Conservation (phyloP, 2,329 filamentous ascomycete species). For the Penicillium sp. region DNA sequence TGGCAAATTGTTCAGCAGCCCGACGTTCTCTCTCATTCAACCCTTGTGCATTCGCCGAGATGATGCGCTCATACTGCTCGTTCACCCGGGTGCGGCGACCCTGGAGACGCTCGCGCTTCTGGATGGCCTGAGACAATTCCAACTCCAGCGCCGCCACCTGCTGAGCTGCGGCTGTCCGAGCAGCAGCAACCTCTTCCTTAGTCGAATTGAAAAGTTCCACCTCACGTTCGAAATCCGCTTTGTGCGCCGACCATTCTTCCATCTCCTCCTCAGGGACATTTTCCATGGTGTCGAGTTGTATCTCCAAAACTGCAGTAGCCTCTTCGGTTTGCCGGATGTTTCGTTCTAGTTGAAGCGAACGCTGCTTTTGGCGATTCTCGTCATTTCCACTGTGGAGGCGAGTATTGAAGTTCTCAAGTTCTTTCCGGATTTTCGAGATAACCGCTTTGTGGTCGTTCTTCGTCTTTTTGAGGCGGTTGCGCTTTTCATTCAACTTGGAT, state of each 20-base stretch:
- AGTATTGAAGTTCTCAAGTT: conserved; percentile 57
- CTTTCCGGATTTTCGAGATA: conserved; percentile 57
- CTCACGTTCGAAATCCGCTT: conserved; percentile 54
- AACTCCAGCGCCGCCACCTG: conserved; percentile 51
- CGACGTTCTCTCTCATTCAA: conserved; percentile 54
- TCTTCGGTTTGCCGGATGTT: conserved; percentile 63
- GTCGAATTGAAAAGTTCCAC: conserved; percentile 50
- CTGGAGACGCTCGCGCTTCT: conserved; percentile 60
- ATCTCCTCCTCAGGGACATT: conserved; percentile 57
- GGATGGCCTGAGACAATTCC: conserved; percentile 51
- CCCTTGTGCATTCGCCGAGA: conserved; percentile 56
- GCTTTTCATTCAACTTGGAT: conserved; percentile 57
- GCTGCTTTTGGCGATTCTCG: conserved; percentile 61
- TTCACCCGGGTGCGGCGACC: conserved; percentile 56
- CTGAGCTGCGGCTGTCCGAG: conserved; percentile 51
- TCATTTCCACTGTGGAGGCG: conserved; percentile 59
- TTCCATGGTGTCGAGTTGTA: conserved; percentile 54
- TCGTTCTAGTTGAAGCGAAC: conserved; percentile 60
- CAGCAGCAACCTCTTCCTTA: conserved; percentile 49
- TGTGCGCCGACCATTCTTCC: conserved; percentile 51
- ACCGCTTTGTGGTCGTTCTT: conserved; percentile 61
- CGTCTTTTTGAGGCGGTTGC: conserved; percentile 56
- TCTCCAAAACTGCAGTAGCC: conserved; percentile 53
- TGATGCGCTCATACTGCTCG: conserved; percentile 60
- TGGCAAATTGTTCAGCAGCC: conserved; percentile 45